Evolutionary conservation across 2,329 filamentous ascomycete genomes (phyloP).

Genomic region (Bipolaris zeicola): DNA sequence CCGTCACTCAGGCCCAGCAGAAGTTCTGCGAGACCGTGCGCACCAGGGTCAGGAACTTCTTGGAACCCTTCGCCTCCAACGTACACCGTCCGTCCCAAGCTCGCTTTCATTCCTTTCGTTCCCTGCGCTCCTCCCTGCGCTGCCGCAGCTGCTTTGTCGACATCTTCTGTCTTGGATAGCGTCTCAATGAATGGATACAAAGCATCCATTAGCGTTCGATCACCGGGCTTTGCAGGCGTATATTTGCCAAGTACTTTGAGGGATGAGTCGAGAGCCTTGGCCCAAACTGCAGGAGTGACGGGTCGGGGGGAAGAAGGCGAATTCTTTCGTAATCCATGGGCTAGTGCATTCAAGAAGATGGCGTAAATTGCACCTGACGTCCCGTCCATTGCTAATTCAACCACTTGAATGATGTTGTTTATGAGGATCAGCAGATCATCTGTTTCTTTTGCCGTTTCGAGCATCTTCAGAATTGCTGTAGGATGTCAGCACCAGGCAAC

Average conservation of each 20-base stretch:
- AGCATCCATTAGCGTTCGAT: slow-evolving; percentile 89
- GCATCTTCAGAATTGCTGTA: slow-evolving; percentile 50
- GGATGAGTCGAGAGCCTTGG: slow-evolving; percentile 72
- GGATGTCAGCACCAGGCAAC: slow-evolving; percentile 31
- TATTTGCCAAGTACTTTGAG: slow-evolving; percentile 71
- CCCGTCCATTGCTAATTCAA: slow-evolving; percentile 75
- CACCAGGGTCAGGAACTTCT: slow-evolving; percentile 75
- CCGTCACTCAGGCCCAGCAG: slow-evolving; percentile 75
- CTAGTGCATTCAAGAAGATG: slow-evolving; percentile 88
- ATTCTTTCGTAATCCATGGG: slow-evolving; percentile 67
- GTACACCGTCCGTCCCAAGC: slow-evolving; percentile 81
- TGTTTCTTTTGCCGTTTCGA: slow-evolving; percentile 52
- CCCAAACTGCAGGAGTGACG: slow-evolving; percentile 62
- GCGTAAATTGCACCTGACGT: slow-evolving; percentile 79
- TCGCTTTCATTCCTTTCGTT: slow-evolving; percentile 92
- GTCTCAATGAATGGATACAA: slow-evolving; percentile 83
- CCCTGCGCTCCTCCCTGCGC: slow-evolving; percentile 76
- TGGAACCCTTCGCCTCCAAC: slow-evolving; percentile 74
- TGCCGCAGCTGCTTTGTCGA: slow-evolving; percentile 75
- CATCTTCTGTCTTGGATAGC: slow-evolving; percentile 67
- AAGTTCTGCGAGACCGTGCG: slow-evolving; percentile 81
- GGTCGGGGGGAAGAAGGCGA: slow-evolving; percentile 52
- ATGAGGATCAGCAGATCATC: slow-evolving; percentile 66
- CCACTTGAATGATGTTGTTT: slow-evolving; percentile 64
- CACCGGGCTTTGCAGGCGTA: slow-evolving; percentile 86